These are phyloP conservation scores for Rhododendron ovatum DNA, from an alignment of 148 eudicot genomes.

Conservation along the genomic window DNA sequence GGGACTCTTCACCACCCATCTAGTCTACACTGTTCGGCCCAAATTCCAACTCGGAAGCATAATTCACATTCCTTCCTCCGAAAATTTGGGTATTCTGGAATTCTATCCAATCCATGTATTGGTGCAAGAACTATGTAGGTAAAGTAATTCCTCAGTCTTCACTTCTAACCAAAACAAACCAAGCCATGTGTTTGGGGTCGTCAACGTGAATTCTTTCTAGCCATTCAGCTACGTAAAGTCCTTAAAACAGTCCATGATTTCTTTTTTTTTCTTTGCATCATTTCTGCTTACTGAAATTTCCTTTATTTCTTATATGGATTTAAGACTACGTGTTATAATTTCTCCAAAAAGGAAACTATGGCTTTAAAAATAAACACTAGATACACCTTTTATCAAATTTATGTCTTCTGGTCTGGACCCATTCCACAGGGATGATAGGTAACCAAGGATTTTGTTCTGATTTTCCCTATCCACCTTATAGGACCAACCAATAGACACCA, in stretches of 20 bases:
- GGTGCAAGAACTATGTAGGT: neutral
- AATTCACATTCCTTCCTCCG: neutral
- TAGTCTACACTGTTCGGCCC: neutral
- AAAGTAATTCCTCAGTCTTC: neutral
- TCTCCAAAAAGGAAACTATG: neutral
- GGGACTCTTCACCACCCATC: neutral
- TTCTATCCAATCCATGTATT: neutral
- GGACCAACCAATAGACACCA: neutral
- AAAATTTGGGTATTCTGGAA: neutral
- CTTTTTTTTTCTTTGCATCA: neutral
- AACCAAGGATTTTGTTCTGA: neutral
- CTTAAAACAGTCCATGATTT: neutral
- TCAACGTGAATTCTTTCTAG: neutral
- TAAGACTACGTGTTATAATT: neutral
- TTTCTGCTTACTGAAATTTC: neutral
- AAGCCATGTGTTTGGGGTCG: neutral
- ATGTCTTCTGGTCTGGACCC: neutral
- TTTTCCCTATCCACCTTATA: neutral
- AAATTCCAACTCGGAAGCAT: neutral
- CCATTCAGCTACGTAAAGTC: neutral
- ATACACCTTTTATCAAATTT: neutral
- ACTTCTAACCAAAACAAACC: neutral
- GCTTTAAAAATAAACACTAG: neutral
- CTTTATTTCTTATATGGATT: neutral
- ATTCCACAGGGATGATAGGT: neutral